Conservation (phyloP, 2,329 filamentous ascomycete species). For the Fonsecaea multimorphosa region DNA sequence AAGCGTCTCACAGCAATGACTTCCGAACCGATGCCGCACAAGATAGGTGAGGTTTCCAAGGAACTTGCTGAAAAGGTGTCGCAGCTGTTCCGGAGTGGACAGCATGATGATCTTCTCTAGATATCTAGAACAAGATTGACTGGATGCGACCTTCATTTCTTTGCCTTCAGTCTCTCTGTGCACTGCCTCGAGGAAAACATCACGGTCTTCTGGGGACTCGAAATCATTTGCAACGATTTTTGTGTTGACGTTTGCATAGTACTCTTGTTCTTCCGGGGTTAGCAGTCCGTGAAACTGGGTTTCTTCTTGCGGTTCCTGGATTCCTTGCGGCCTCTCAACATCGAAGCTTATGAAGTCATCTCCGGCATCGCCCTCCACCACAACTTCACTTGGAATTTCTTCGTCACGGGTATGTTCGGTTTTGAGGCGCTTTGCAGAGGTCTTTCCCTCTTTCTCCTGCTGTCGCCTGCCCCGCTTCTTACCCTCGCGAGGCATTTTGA, state of each 20-base stretch:
- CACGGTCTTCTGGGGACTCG: slow-evolving; percentile 72
- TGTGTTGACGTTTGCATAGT: slow-evolving; percentile 88
- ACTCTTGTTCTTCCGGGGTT: slow-evolving; percentile 90
- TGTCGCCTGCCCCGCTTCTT: slow-evolving; percentile 55
- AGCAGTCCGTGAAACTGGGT: slow-evolving; percentile 91
- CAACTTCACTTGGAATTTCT: slow-evolving; percentile 31
- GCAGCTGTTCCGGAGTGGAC: slow-evolving; percentile 79
- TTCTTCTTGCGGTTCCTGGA: slow-evolving; percentile 51
- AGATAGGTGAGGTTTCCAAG: slow-evolving; percentile 84
- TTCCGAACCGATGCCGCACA: slow-evolving; percentile 93
- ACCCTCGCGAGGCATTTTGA: slow-evolving; percentile 53
- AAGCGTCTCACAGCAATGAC: slow-evolving; percentile 93
- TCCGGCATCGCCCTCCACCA: slow-evolving; percentile 37
- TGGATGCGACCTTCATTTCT: slow-evolving; percentile 93
- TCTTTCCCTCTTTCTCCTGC: slow-evolving; percentile 46
- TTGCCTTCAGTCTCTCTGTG: slow-evolving; percentile 87
- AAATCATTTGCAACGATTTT: slow-evolving; percentile 91
- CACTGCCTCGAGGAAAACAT: slow-evolving; percentile 77
- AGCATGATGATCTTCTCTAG: slow-evolving; percentile 90
- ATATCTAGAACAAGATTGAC: slow-evolving; percentile 90
- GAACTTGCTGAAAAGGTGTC: slow-evolving; percentile 84
- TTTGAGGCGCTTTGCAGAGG: slow-evolving; percentile 50
- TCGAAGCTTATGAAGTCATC: slow-evolving; percentile 50
- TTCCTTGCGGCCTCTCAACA: slow-evolving; percentile 32
- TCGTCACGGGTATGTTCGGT: slow-evolving; percentile 39